Base-by-base conservation (phyloP, 352 stramenopile species). In the Pythium utonaiense region DNA sequence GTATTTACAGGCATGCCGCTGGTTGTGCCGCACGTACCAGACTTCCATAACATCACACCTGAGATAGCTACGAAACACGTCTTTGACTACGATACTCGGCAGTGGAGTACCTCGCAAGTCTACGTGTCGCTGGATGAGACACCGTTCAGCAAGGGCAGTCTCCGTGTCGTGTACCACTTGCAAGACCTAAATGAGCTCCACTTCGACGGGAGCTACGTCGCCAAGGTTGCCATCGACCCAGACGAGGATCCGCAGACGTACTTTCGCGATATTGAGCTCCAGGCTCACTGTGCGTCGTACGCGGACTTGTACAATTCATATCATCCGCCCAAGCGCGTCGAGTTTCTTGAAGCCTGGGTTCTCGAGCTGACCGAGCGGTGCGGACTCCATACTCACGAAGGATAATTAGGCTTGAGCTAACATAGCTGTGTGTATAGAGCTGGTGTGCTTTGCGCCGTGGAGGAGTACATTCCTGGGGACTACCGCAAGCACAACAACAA, bases 401-500 rank as follows among this genome's bases (percentile, higher is more conserved):
- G n/a, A n/a, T n/a, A n/a, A n/a, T n/a, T n/a, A n/a, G n/a, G n/a
- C n/a, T n/a, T n/a, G n/a, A n/a, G n/a, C n/a, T n/a, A n/a, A n/a
- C n/a, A n/a, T n/a, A n/a, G n/a, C n/a, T n/a, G n/a, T n/a, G n/a
- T n/a, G 12, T 27, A 7, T 38, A 80, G 69, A 4, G 82, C 81
- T 61, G 82, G 84, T 10, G 75, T 76, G 19, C 44, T 92, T 16
- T 94, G 85, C 53, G 85, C 80, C 2, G 85, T 94, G 16, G 85
- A 94, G 59, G 73, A 80, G 33, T 94, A 91, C 57, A 94, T 94
- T 16, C 67, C 73, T 12, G 85, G 85, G 9, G 85, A 94, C 47
- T 94, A 94, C 56, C 83, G 83, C 68, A 94, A 94, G 48, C 85
- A 94, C 71, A 94, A 94, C 74, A 92, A 94, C 74, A 94, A 94